Evolutionary conservation across 1,284 basidiomycete species (phyloP), one percentile per base, ranked within the genome.

Genomic region (Schizophyllum amplum): DNA sequence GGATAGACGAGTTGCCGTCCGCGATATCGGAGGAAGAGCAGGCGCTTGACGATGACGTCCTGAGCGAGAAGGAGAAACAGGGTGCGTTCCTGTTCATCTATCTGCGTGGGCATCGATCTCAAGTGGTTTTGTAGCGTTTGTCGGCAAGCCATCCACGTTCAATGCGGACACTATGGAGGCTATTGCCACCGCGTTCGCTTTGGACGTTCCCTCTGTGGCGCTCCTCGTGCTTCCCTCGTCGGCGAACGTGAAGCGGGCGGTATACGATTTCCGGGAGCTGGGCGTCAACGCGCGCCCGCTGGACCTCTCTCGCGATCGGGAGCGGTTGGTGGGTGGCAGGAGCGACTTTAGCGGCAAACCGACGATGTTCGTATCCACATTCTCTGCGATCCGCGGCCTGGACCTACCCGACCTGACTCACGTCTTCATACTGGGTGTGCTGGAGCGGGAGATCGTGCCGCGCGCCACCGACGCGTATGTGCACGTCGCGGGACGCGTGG

Each of bases 401-500:
- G 88, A 91, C 69, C 69, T 91, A 51, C 83, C 83, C 9, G 76
- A 77, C 57, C 72, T 91, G 62, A 81, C 80, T 53, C 88, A 90
- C 65, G 86, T 90, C 20, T 90, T 90, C 66, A 73, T 90, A 55
- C 69, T 86, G 48, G 87, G 86, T 4, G 69, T 84, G 1, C 78
- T 80, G 5, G 78, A 80, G 56, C 69, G 65, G 59, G 72, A 72
- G 23, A 70, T 75, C 55, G 78, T 75, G 21, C 48, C 48, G 48
- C 74, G 72, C 60, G 68, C 69, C 47, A 71, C 81, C n/a, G 84
- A 87, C 65, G 74, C 72, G 52, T 91, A 90, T 66, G 64, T 84
- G 61, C 88, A 91, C 63, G 70, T 85, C 55, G 82, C 85, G 1
- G 89, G 88, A n/a, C 82, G 89, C 15, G 85, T 86, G 5, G 87